Evolutionary conservation across 2,329 filamentous ascomycete genomes (phyloP).

Genomic region (Amphichorda felina): DNA sequence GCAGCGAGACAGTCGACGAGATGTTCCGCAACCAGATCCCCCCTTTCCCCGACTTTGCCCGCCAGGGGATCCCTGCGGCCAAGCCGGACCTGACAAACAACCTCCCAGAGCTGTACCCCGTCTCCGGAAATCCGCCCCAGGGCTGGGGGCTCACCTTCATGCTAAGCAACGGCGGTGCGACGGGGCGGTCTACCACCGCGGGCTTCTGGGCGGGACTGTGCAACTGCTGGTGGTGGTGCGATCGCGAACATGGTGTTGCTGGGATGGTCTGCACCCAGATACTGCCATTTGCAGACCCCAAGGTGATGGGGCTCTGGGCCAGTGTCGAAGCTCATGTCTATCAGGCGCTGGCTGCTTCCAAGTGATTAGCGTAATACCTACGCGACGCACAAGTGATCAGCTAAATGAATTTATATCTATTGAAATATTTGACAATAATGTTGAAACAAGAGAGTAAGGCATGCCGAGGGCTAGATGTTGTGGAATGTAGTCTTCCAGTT

Average conservation of each 20-base stretch:
- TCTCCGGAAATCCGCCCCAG: constrained; percentile 35
- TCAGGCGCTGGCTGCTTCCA: constrained; percentile 7
- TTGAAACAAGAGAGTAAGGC: constrained; percentile 20
- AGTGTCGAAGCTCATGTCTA: constrained; percentile 26
- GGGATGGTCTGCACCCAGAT: constrained; percentile 39
- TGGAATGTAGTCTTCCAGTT: too few relatives aligned
- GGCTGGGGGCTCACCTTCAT: constrained; percentile 54
- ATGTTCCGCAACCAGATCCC: constrained; percentile 57
- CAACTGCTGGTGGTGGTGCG: constrained; percentile 52
- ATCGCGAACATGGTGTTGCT: constrained; percentile 45
- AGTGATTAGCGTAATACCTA: constrained; percentile 28
- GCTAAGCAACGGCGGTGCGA: constrained; percentile 32
- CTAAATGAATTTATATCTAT: constrained; percentile 37
- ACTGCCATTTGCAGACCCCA: constrained; percentile 32
- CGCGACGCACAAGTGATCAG: constrained; percentile 38
- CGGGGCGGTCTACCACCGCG: constrained; percentile 39
- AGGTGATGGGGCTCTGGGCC: constrained; percentile 27
- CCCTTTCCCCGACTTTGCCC: constrained; percentile 37
- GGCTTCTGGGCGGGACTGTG: constrained; percentile 46
- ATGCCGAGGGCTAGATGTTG: constrained; percentile 35
- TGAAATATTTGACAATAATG: constrained; percentile 39
- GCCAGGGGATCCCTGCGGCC: constrained; percentile 28
- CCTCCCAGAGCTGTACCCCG: constrained; percentile 36
- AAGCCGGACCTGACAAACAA: constrained; percentile 36
- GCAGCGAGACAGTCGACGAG: constrained; percentile 42